phyloP scores from a whole-genome alignment of 352 stramenopile species.

The Blastocystis sp. region DNA sequence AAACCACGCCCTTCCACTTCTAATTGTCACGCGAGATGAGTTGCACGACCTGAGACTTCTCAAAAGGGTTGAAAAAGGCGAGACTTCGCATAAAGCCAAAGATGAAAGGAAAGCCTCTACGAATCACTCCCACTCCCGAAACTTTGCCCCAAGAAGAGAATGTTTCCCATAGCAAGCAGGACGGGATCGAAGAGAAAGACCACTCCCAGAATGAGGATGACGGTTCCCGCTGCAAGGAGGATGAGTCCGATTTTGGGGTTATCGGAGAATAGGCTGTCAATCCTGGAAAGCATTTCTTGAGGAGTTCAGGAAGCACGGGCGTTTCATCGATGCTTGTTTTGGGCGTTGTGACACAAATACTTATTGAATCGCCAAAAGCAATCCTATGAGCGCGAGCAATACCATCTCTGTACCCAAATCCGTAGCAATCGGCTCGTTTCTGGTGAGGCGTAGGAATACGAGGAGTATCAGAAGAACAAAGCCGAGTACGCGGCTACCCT shows the following conservation, averaged over 20 bases:
- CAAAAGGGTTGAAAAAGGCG: slow-evolving; percentile 65
- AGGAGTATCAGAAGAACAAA: slow-evolving; percentile 59
- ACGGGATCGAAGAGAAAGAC: slow-evolving; percentile 61
- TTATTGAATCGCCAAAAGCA: background rate
- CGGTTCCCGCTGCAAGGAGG: slow-evolving; percentile 34
- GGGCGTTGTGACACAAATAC: background rate
- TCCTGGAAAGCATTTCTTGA: slow-evolving; percentile 18
- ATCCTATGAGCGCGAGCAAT: background rate
- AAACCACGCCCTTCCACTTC: slow-evolving; percentile 55
- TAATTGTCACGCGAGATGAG: background rate
- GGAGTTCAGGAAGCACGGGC: background rate
- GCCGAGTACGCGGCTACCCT: slow-evolving; percentile 20
- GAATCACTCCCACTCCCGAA: too few species aligned
- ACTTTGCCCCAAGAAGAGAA: slow-evolving; percentile 50
- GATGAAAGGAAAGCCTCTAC: slow-evolving; percentile 66
- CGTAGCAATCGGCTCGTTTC: background rate
- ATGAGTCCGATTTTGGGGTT: slow-evolving; percentile 68
- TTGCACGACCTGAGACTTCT: background rate
- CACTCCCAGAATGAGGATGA: slow-evolving; percentile 39
- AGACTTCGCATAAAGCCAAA: slow-evolving; percentile 69
- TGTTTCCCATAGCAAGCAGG: slow-evolving; percentile 67
- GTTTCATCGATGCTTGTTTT: background rate
- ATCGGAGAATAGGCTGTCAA: slow-evolving; percentile 55
- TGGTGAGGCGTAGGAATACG: slow-evolving; percentile 29
- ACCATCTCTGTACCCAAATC: slow-evolving; percentile 33